These are phyloP conservation scores for Oryza punctata DNA, from an alignment of 176 grass and related monocot species.

Conservation along the genomic window DNA sequence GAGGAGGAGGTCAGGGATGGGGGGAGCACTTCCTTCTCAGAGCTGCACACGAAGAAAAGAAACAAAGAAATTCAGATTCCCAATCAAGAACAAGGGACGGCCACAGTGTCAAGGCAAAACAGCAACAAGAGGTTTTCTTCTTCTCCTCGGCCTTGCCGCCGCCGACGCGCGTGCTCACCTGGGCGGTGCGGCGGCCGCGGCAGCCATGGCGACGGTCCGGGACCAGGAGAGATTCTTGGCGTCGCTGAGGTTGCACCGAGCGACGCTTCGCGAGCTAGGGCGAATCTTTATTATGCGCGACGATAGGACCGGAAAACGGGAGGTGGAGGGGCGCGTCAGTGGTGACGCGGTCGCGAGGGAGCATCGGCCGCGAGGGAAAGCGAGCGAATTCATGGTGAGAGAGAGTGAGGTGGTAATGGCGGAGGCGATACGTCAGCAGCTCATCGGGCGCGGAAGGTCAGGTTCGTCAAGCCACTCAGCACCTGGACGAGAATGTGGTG, in stretches of 20 bases:
- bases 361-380: not conserved
- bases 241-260: not conserved
- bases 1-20: slow-evolving; percentile 59
- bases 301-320: not conserved
- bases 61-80: not conserved
- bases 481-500: not conserved
- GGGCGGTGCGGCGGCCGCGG: slow-evolving; percentile 10
- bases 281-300: slow-evolving; percentile 18
- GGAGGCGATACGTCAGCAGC: slow-evolving; percentile 24
- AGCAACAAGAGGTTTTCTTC: not conserved
- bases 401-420: not conserved
- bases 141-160: not conserved
- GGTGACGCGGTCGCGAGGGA: slow-evolving; percentile 40
- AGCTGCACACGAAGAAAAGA: slow-evolving; percentile 20
- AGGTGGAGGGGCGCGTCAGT: slow-evolving; percentile 35
- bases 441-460: not conserved
- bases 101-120: not conserved
- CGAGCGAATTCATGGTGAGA: slow-evolving; percentile 31
- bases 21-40: slow-evolving; percentile 55
- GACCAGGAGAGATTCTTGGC: not conserved
- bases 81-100: not conserved
- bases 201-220: slow-evolving; percentile 46
- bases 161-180: slow-evolving; percentile 29
- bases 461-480: no score
- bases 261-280: not conserved